Percentiles rank a stretch among this genome's conserved stretches.
phyloP scores from a whole-genome alignment of 2,329 filamentous ascomycete genomes.

The Colletotrichum tropicale region DNA sequence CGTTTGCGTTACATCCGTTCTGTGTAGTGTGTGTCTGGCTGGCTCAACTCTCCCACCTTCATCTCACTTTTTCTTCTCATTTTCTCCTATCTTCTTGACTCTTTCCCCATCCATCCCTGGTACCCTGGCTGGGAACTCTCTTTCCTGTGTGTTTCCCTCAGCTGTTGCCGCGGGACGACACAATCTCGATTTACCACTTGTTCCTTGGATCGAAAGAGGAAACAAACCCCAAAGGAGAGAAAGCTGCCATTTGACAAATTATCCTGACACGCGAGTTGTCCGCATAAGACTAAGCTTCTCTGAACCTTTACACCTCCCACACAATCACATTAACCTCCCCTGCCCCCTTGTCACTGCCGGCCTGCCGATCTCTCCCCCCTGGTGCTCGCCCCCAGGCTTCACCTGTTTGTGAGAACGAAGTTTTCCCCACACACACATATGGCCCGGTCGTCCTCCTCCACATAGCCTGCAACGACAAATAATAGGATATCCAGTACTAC shows the following conservation, averaged over 20 bases:
- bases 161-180: background rate
- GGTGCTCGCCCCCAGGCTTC: background rate
- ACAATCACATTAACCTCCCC: background rate
- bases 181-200: background rate
- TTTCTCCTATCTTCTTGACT: background rate
- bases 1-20: background rate
- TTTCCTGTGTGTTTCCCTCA: background rate
- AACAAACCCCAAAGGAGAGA: background rate
- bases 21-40: background rate
- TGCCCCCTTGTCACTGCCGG: background rate
- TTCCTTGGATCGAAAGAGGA: background rate
- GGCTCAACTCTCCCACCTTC: background rate
- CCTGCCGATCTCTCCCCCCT: background rate
- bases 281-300: conserved; percentile 10
- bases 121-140: background rate
- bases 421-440: background rate
- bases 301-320: background rate
- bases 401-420: background rate
- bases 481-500: background rate
- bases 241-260: background rate
- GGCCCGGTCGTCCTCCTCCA: conserved; percentile 13
- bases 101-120: background rate
- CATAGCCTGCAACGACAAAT: background rate
- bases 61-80: background rate
- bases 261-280: background rate